Conservation (phyloP, 176 grass and related monocot species). For the Hordeum vulgare region DNA sequence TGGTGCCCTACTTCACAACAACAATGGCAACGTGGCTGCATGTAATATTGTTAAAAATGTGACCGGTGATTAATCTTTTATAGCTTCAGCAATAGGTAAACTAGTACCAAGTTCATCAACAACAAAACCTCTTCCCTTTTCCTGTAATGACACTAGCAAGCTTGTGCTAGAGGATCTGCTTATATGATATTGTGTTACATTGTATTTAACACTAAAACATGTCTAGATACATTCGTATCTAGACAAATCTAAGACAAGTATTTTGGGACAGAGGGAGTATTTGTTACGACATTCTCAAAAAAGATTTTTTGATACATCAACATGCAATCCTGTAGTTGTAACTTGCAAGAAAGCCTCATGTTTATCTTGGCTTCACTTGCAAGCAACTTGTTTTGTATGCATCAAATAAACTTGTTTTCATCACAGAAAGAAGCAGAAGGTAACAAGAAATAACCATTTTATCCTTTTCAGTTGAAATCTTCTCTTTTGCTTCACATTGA, state of each 20-base stretch:
- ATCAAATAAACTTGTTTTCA: not conserved
- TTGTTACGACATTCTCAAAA: no score
- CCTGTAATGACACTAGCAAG: not conserved
- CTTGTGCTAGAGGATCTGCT: not conserved
- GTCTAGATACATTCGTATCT: no score
- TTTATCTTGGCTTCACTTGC: not conserved
- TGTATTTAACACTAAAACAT: not conserved
- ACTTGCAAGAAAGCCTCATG: not conserved
- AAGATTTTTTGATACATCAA: not conserved
- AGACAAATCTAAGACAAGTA: no score
- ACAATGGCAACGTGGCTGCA: not conserved
- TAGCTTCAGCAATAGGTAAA: not conserved
- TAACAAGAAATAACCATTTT: constrained; percentile 19
- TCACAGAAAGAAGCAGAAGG: not conserved
- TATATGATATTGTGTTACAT: not conserved
- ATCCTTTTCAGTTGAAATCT: constrained; percentile 79
- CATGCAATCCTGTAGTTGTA: not conserved
- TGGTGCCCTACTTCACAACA: not conserved
- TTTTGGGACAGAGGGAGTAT: no score
- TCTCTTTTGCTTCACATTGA: constrained; percentile 80
- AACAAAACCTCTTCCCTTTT: not conserved
- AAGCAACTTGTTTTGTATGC: not conserved
- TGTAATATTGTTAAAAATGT: not conserved
- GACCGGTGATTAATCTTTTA: not conserved
- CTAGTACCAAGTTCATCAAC: not conserved